phyloP scores from a whole-genome alignment of 176 grass and related monocot species.

The Avena atlantica region DNA sequence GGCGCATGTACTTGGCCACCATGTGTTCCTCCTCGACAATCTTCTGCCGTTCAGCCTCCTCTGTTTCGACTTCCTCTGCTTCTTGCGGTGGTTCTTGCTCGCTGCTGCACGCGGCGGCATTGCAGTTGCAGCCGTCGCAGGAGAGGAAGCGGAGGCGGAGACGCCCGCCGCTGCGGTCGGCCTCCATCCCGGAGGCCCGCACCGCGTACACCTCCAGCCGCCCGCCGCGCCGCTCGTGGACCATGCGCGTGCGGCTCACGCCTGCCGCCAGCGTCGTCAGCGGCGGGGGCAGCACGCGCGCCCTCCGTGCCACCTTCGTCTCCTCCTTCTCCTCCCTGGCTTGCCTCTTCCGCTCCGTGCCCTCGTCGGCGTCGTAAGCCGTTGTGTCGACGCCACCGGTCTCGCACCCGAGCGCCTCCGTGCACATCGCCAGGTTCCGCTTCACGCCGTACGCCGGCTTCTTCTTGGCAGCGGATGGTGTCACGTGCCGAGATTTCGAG shows the following conservation, averaged over 20 bases:
- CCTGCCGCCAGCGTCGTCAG: conserved; percentile 57
- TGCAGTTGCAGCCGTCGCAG: background rate
- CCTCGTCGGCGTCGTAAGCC: too few species aligned
- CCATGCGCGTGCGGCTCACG: conserved; percentile 49
- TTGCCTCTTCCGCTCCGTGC: too few species aligned
- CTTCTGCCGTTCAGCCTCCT: background rate
- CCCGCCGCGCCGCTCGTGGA: conserved; percentile 67
- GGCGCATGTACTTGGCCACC: conserved; percentile 45
- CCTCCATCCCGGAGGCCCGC: conserved; percentile 42
- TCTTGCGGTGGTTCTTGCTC: background rate
- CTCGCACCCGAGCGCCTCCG: too few species aligned
- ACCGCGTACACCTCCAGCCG: conserved; percentile 61
- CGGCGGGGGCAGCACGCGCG: conserved; percentile 54
- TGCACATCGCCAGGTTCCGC: too few species aligned
- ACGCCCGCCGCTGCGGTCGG: conserved; percentile 67
- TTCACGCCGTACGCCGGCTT: too few species aligned
- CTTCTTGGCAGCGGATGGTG: too few species aligned
- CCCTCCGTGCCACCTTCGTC: background rate
- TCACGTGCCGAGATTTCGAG: too few species aligned
- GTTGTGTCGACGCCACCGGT: too few species aligned
- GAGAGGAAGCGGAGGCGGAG: conserved; percentile 52
- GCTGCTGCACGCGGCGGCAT: conserved; percentile 3
- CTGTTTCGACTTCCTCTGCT: conserved; percentile 3
- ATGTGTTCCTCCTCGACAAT: background rate
- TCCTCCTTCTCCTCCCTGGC: conserved; percentile 11